A percentile compares a stretch with the other conserved stretches of the same genome.
These are phyloP conservation scores for Biscogniauxia marginata DNA, from an alignment of 2,329 filamentous ascomycete species.

Conservation along the genomic window DNA sequence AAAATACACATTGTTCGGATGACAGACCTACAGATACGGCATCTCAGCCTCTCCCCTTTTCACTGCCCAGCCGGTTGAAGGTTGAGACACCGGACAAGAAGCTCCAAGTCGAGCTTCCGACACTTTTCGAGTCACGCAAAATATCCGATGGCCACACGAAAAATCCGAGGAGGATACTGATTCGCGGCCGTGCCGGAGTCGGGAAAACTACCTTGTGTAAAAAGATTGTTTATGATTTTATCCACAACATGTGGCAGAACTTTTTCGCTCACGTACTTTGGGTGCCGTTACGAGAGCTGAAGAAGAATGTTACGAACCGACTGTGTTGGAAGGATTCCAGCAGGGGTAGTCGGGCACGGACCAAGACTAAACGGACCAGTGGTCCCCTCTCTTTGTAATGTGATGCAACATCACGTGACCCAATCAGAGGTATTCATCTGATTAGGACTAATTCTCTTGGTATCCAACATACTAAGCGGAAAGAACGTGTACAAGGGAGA, in stretches of 20 bases:
- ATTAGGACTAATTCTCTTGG: no score
- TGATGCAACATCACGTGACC: no score
- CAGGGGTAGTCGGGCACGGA: no score
- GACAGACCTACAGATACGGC: background rate
- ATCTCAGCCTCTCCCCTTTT: background rate
- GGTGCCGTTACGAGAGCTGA: slow-evolving; percentile 5
- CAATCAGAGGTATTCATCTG: no score
- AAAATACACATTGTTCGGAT: background rate
- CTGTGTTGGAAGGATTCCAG: no score
- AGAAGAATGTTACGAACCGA: no score
- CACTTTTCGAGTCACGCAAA: background rate
- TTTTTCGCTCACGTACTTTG: slow-evolving; percentile 6
- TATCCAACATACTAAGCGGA: no score
- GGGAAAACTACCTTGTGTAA: slow-evolving; percentile 13
- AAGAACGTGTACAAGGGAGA: no score
- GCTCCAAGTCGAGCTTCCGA: background rate
- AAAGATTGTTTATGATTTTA: slow-evolving; percentile 14
- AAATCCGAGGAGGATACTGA: background rate
- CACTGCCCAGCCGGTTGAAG: background rate
- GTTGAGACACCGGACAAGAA: background rate
- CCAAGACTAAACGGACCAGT: no score
- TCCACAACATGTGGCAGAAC: background rate
- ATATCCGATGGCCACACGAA: background rate
- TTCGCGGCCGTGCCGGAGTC: slow-evolving; percentile 7
- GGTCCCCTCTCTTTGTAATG: no score